Evolutionary conservation across 2,329 filamentous ascomycete species (phyloP).

Genomic region (Sarocladium kiliense): DNA sequence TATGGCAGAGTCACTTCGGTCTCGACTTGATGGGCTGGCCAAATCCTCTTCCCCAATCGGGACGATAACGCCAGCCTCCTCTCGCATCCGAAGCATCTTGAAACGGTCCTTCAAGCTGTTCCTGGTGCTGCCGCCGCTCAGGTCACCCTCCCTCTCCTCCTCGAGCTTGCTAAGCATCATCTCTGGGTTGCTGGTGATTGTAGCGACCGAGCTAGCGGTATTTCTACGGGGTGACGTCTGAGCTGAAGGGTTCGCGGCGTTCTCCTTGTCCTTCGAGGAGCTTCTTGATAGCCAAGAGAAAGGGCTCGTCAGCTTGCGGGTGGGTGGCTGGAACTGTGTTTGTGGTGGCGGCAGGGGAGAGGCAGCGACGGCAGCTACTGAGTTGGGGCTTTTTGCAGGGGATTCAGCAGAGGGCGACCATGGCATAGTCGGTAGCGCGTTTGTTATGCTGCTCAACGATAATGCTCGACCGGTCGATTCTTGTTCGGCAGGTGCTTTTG

Average conservation of each 20-base stretch:
- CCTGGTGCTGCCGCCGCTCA: constrained; percentile 38
- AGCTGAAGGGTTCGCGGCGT: constrained; percentile 48
- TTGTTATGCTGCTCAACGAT: constrained; percentile 66
- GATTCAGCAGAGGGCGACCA: constrained; percentile 58
- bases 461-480: constrained; percentile 48
- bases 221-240: constrained; percentile 52
- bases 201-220: constrained; percentile 75
- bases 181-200: constrained; percentile 74
- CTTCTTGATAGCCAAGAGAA: constrained; percentile 79
- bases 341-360: constrained; percentile 26
- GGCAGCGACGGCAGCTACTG: constrained; percentile 24
- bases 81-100: constrained; percentile 68
- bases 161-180: constrained; percentile 73
- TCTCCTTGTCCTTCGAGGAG: constrained; percentile 53
- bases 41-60: constrained; percentile 43
- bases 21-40: constrained; percentile 8
- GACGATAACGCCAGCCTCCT: constrained; percentile 58
- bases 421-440: constrained; percentile 65
- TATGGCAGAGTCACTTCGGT: constrained; percentile 3
- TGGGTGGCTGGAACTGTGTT: constrained; percentile 27
- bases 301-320: constrained; percentile 78
- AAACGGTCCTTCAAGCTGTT: constrained; percentile 73
- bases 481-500: constrained; percentile 27
- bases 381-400: constrained; percentile 39
- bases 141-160: constrained; percentile 55